phyloP scores from a whole-genome alignment of 805 yeast species.

The Candida takata region DNA sequence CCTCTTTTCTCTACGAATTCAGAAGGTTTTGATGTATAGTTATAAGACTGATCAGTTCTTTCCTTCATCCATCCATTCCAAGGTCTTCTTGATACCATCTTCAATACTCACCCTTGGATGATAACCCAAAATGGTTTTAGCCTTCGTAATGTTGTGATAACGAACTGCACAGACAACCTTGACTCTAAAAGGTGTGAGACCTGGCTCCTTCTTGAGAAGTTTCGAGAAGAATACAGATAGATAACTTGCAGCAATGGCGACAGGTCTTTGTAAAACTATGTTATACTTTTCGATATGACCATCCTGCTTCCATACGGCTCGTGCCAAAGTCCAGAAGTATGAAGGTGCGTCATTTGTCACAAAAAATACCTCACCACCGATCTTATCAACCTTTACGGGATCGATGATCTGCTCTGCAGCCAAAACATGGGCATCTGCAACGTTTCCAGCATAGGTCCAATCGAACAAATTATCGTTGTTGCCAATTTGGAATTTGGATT shows the following conservation, averaged over 20 bases:
- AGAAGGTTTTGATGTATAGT: not conserved
- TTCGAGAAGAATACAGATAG: constrained; percentile 69
- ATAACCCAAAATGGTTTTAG: constrained; percentile 71
- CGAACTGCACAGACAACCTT: constrained; percentile 87
- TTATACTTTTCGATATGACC: constrained; percentile 70
- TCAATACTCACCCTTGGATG: constrained; percentile 72
- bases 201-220: constrained; percentile 75
- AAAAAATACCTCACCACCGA: constrained; percentile 85
- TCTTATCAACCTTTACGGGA: constrained; percentile 31
- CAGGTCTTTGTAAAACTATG: constrained; percentile 60
- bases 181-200: constrained; percentile 94
- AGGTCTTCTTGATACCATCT: constrained; percentile 70
- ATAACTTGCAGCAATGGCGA: constrained; percentile 81
- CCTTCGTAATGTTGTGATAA: constrained; percentile 87
- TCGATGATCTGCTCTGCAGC: constrained; percentile 75
- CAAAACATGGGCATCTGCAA: constrained; percentile 91
- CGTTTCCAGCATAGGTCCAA: constrained; percentile 98
- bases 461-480: constrained; percentile 91
- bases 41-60: constrained; percentile 8
- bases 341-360: constrained; percentile 92
- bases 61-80: constrained; percentile 85
- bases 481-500: constrained; percentile 89
- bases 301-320: constrained; percentile 96
- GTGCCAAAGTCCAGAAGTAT: constrained; percentile 94
- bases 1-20: not conserved